Evolutionary conservation across 2,329 filamentous ascomycete species (phyloP).

Genomic region (Aspergillus fumigatus): DNA sequence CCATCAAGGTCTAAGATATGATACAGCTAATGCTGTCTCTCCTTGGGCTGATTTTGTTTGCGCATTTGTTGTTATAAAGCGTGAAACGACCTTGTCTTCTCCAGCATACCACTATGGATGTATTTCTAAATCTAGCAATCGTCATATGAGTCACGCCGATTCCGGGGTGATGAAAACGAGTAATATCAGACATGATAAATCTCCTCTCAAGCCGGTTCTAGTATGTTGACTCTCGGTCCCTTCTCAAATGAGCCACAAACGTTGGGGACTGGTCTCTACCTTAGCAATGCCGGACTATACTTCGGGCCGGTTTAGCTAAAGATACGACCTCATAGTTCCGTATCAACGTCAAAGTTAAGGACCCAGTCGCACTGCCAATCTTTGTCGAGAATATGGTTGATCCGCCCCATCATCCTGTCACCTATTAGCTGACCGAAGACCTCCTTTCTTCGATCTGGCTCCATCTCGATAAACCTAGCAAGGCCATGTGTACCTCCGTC

Average conservation of each 20-base stretch:
- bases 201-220: conserved; percentile 22
- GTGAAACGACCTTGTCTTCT: conserved; percentile 21
- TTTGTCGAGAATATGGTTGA: conserved; percentile 50
- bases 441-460: conserved; percentile 43
- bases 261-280: conserved; percentile 1
- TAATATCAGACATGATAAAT: conserved; percentile 28
- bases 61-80: conserved; percentile 21
- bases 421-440: conserved; percentile 53
- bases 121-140: conserved; percentile 27
- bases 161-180: conserved; percentile 18
- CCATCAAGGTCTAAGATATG: conserved; percentile 14
- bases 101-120: conserved; percentile 30
- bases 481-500: background rate
- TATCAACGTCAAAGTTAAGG: conserved; percentile 11
- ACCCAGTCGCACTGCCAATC: conserved; percentile 40
- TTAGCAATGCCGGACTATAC: background rate
- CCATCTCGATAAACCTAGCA: conserved; percentile 55
- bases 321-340: background rate
- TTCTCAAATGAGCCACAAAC: conserved; percentile 2
- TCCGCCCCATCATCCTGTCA: conserved; percentile 51
- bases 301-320: background rate
- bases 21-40: conserved; percentile 3
- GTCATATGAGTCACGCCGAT: conserved; percentile 15
- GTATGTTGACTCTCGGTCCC: background rate
- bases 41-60: conserved; percentile 11